Evolutionary conservation across 208 protist genomes (phyloP), one percentile per base, ranked within the genome.

Genomic region (Zelonia costaricensis): DNA sequence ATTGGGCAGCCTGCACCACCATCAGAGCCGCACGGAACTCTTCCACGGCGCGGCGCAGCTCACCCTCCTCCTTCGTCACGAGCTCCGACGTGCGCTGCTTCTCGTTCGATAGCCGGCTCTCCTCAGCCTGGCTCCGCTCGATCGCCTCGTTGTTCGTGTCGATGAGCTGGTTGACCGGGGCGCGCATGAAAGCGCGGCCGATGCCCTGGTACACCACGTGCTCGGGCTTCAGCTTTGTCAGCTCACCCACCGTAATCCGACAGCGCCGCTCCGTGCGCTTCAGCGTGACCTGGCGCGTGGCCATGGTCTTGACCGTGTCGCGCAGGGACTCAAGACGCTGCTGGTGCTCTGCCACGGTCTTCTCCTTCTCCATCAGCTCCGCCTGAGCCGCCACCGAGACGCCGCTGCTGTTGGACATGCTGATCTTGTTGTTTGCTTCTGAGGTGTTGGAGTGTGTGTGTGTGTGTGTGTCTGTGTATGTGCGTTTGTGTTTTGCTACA

Each of bases 311-410:
- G 18, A 96, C 71, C 5, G 81, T 94, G 44, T 78, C 73, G 23
- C 78, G 74, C 45, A 96, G 64, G 46, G 72, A 70, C 58, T 91
- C 79, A 1, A 96, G 64, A 20, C 82, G 80, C 78, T 94, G 87
- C 80, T 96, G 91, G 42, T 84, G 81, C 67, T 96, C 87, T 53
- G 85, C 51, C 23, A 92, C 73, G 9, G 79, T 58, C 74, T 93
- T 93, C 76, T 93, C 85, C 76, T 87, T 88, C 78, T 96, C 91
- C 85, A 93, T 89, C 47, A 92, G 78, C 71, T 96, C 87, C 38
- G 87, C 87, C 76, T 93, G 76, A 12, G 81, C 86, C 13, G 77
- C 78, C 12, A 82, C 80, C 0, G 82, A 74, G 22, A 77, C 69
- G 53, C 60, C 55, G 35, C 76, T 38, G 43, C 79, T 83, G 43